A percentile compares a stretch with the other conserved stretches of the same genome.
Evolutionary conservation across 2,329 filamentous ascomycete species (phyloP).

Genomic region (Venturia nashicola): DNA sequence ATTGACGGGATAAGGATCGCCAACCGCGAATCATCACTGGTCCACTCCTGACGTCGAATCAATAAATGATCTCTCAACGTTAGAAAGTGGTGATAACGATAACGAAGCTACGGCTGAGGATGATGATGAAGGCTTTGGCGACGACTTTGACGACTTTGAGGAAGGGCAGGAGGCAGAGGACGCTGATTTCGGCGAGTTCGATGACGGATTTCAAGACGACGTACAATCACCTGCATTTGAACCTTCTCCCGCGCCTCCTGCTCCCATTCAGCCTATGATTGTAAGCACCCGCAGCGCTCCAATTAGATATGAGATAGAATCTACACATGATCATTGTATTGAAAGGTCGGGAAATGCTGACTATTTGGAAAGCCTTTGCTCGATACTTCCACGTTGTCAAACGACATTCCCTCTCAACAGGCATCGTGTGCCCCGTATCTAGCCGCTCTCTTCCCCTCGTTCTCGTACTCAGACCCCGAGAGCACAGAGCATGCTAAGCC

Average conservation of each 20-base stretch:
- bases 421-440: slow-evolving; percentile 54
- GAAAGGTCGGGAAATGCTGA: slow-evolving; percentile 3
- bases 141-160: slow-evolving; percentile 55
- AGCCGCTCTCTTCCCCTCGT: slow-evolving; percentile 47
- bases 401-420: slow-evolving; percentile 40
- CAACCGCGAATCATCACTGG: slow-evolving; percentile 39
- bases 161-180: slow-evolving; percentile 33
- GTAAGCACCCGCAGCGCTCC: slow-evolving; percentile 28
- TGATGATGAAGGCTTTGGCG: slow-evolving; percentile 61
- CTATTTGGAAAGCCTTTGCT: slow-evolving; percentile 46
- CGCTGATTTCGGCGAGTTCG: slow-evolving; percentile 42
- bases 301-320: slow-evolving; percentile 3
- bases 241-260: slow-evolving; percentile 19
- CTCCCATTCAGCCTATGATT: slow-evolving; percentile 31
- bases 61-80: slow-evolving; percentile 20
- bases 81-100: slow-evolving; percentile 11
- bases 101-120: slow-evolving; percentile 30
- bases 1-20: slow-evolving; percentile 51
- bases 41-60: slow-evolving; percentile 18
- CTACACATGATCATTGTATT: not conserved
- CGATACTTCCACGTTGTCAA: slow-evolving; percentile 47
- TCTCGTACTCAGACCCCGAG: slow-evolving; percentile 30
- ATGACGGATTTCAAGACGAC: slow-evolving; percentile 20
- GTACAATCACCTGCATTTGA: slow-evolving; percentile 21
- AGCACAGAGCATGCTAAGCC: slow-evolving; percentile 17